phyloP scores from a whole-genome alignment of 73 alveolate genomes.

The Paramecium tetraurelia region DNA sequence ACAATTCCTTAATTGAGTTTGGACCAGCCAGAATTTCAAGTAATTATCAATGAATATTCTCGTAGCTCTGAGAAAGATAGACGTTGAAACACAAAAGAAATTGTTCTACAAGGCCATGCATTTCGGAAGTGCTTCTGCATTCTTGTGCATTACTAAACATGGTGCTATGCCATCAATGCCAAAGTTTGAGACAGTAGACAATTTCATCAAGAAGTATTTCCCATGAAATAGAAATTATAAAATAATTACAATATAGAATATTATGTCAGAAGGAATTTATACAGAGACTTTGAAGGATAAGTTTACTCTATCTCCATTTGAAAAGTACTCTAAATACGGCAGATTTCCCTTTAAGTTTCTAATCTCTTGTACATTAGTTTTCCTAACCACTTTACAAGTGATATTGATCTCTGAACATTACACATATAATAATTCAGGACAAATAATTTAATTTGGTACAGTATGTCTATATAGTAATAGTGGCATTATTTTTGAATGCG shows the following conservation, averaged over 20 bases:
- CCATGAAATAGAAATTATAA: background rate
- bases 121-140: slow-evolving; percentile 70
- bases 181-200: slow-evolving; percentile 46
- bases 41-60: background rate
- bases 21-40: background rate
- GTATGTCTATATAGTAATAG: background rate
- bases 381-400: background rate
- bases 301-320: slow-evolving; percentile 16
- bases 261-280: background rate
- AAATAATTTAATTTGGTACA: background rate
- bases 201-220: slow-evolving; percentile 1
- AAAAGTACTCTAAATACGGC: background rate
- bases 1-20: slow-evolving; percentile 1
- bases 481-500: background rate
- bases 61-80: background rate
- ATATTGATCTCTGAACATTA: background rate
- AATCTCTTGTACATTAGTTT: background rate
- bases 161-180: slow-evolving; percentile 78
- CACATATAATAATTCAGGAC: background rate
- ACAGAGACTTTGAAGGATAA: slow-evolving; percentile 37
- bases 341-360: slow-evolving; percentile 41
- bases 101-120: slow-evolving; percentile 57
- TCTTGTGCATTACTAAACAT: slow-evolving; percentile 57
- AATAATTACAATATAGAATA: background rate
- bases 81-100: slow-evolving; percentile 27